A percentile compares a stretch with the other conserved stretches of the same genome.
Conservation (phyloP, 306 rosid genomes). For the Arachis hypogaea region DNA sequence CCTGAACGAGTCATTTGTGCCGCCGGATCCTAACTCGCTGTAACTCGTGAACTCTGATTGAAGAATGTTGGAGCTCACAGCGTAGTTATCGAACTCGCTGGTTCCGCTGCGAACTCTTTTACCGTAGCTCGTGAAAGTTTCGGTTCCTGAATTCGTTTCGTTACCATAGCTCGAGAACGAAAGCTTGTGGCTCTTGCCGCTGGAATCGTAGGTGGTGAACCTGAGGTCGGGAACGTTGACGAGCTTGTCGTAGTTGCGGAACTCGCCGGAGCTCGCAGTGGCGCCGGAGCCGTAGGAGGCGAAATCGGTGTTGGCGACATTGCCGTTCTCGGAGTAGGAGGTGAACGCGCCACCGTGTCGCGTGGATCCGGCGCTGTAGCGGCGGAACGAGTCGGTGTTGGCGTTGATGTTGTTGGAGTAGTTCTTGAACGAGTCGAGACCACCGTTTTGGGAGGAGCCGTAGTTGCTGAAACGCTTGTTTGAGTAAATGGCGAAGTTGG, state of each 20-base stretch:
- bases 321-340: conserved; percentile 70
- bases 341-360: conserved; percentile 58
- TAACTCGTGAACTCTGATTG: conserved; percentile 69
- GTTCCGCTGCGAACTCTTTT: conserved; percentile 62
- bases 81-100: conserved; percentile 68
- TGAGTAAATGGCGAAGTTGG: conserved; percentile 61
- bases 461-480: conserved; percentile 69
- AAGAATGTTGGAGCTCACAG: conserved; percentile 56
- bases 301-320: conserved; percentile 69
- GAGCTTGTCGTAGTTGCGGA: conserved; percentile 59
- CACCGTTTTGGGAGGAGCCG: conserved; percentile 51
- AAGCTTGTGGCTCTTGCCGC: conserved; percentile 58
- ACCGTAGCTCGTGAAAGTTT: conserved; percentile 65
- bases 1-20: conserved; percentile 64
- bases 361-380: conserved; percentile 55
- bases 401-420: conserved; percentile 74
- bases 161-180: conserved; percentile 68
- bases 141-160: conserved; percentile 78
- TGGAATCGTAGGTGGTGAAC: conserved; percentile 69
- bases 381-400: conserved; percentile 63
- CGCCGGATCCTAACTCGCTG: conserved; percentile 56
- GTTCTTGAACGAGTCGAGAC: conserved; percentile 79
- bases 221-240: conserved; percentile 83
- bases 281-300: conserved; percentile 58
- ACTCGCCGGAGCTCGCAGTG: conserved; percentile 54